Evolutionary conservation across 2,329 filamentous ascomycete species (phyloP).

Genomic region (Metarhizium humberi): DNA sequence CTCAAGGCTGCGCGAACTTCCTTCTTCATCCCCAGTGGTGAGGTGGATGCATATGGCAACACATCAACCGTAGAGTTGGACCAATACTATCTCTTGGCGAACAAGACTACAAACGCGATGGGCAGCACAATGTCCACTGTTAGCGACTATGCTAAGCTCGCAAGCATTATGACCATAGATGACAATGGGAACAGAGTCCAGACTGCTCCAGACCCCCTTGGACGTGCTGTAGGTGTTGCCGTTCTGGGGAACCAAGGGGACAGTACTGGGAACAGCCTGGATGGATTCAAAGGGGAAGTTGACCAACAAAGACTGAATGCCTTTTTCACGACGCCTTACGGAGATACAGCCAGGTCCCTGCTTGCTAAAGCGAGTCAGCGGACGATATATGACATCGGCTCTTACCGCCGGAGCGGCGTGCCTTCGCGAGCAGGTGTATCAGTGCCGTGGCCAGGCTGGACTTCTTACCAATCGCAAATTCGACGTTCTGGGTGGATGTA

Average conservation of each 20-base stretch:
- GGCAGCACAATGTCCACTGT: not conserved
- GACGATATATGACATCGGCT: too few relatives aligned
- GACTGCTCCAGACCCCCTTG: too few relatives aligned
- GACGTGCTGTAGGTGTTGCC: too few relatives aligned
- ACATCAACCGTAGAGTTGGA: not conserved
- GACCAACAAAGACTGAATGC: too few relatives aligned
- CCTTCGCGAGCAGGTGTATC: not conserved
- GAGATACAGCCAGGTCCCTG: too few relatives aligned
- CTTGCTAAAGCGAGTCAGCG: too few relatives aligned
- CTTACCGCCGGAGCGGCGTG: too few relatives aligned
- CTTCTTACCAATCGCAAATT: not conserved
- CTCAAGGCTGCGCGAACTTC: not conserved
- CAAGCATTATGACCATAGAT: not conserved
- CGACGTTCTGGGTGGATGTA: not conserved
- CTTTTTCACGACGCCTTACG: too few relatives aligned
- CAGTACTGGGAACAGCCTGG: too few relatives aligned
- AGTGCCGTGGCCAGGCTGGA: not conserved
- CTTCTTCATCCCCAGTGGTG: not conserved
- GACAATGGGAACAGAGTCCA: too few relatives aligned
- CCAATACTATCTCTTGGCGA: not conserved
- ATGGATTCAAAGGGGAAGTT: too few relatives aligned
- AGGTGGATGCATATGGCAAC: not conserved
- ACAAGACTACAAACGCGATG: not conserved
- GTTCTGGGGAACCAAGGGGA: too few relatives aligned
- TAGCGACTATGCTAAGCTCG: not conserved